Evolutionary conservation across 2,329 filamentous ascomycete genomes (phyloP).

Genomic region (Anthostomella pinea): DNA sequence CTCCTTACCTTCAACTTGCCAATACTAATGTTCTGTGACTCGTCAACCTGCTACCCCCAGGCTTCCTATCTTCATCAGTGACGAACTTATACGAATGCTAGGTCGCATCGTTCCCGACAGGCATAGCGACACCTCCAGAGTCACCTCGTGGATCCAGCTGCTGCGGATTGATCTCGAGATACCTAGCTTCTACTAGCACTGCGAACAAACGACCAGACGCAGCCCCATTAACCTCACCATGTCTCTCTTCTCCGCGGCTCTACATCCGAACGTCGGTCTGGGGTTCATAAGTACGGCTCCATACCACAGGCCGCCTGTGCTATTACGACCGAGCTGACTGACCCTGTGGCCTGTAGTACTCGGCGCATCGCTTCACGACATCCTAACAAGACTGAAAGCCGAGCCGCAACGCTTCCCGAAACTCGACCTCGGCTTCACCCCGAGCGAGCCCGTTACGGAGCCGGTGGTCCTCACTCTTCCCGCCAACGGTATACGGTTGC

Average conservation of each 20-base stretch:
- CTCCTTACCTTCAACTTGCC: too few relatives aligned
- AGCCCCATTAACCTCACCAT: too few relatives aligned
- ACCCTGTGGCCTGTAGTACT: conserved; percentile 57
- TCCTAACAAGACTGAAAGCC: conserved; percentile 82
- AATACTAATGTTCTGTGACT: too few relatives aligned
- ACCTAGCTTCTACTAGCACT: too few relatives aligned
- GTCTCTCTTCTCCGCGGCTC: conserved; percentile 32
- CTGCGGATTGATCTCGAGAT: conserved; percentile 12
- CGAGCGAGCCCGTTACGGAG: conserved; percentile 68
- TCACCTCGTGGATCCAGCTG: conserved; percentile 18
- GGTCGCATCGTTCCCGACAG: too few relatives aligned
- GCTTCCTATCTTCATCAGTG: too few relatives aligned
- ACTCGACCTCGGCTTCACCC: conserved; percentile 79
- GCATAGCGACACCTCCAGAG: too few relatives aligned
- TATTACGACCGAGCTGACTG: conserved; percentile 6
- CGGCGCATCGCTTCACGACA: conserved; percentile 86
- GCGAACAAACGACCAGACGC: too few relatives aligned
- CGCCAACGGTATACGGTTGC: conserved; percentile 81
- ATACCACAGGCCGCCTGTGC: not conserved
- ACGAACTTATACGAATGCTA: too few relatives aligned
- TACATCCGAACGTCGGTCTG: conserved; percentile 30
- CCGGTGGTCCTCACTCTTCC: conserved; percentile 76
- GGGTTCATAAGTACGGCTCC: conserved; percentile 30
- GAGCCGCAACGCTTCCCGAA: conserved; percentile 80
- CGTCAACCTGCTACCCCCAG: too few relatives aligned